Evolutionary conservation across 495 filamentous ascomycete species (phyloP), one percentile per base, ranked within the genome.

Genomic region (Diplogelasinospora grovesii): DNA sequence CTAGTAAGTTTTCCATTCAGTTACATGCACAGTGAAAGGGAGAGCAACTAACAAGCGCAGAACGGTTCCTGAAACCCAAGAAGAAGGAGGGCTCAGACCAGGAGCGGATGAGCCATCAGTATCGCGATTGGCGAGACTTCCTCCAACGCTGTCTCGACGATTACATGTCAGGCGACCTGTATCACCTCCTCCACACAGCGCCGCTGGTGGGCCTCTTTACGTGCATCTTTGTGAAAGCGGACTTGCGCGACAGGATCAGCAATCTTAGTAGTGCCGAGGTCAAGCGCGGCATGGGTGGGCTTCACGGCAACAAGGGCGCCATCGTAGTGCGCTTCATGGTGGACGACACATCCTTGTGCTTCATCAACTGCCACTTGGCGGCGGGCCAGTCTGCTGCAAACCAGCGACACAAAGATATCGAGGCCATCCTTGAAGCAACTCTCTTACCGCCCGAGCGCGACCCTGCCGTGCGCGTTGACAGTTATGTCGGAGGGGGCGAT

Each of bases 241-340:
- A 81, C 18, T 75, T 89, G 33, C 80, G 84, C 13, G 69, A 74
- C 23, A 77, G 79, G 16, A 84, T 97, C 56, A 81, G 75, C 36
- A 83, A 84, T 50, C 63, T 98, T 32, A 77, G 73, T 47, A 81
- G 77, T 22, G 76, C 85, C 22, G 87, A 96, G 54, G 78, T 98
- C 42, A 98, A 98, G 64, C 81, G 89, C 22, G 92, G 92, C 30
- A 86, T 98, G 79, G 88, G 88, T 37, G 92, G 92, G 28, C 65
- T 87, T 31, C 84, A 95, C 53, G 92, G 92, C 0, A 98, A 98
- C 64, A 98, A 98, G 71, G 89, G 89, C 41, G 90, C 90, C n/a
- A 75, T 98, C 34, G 69, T 96, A 39, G 65, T 95, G 22, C 86
- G 93, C 20, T 92, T 98, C 55, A 66, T 88, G 37, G 64, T 98